Evolutionary conservation across 306 rosid genomes (phyloP).

Genomic region (Citrullus mucosospermus): DNA sequence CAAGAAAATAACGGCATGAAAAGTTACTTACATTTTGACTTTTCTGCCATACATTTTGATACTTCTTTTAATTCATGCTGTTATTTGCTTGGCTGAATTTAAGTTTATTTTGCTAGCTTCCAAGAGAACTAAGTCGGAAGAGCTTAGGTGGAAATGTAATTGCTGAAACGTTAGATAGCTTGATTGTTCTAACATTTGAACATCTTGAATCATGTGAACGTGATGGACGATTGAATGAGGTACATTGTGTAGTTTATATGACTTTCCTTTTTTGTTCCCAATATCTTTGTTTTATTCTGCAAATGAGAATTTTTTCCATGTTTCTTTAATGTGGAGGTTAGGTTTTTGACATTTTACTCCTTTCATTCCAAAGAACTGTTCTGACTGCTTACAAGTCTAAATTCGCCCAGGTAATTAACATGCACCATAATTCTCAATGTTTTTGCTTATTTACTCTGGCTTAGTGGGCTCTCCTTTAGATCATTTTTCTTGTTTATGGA

Average conservation of each 20-base stretch:
- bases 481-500: not conserved
- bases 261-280: not conserved
- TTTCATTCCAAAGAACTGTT: constrained; percentile 60
- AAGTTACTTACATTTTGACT: not conserved
- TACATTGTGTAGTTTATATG: constrained; percentile 11
- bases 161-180: constrained; percentile 65
- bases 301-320: not conserved
- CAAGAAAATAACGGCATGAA: no score
- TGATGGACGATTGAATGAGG: constrained; percentile 69
- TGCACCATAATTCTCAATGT: not conserved
- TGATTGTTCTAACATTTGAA: constrained; percentile 58
- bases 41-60: not conserved
- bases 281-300: not conserved
- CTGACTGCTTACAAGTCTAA: constrained; percentile 73
- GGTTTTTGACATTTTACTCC: constrained; percentile 60
- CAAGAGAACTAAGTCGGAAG: constrained; percentile 36
- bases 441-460: not conserved
- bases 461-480: not conserved
- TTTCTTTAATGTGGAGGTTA: constrained; percentile 14
- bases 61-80: not conserved
- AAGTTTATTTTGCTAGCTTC: constrained; percentile 29
- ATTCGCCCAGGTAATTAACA: constrained; percentile 64
- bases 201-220: constrained; percentile 73
- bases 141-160: constrained; percentile 23
- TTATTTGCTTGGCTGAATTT: not conserved